Evolutionary conservation across 176 grass and related monocot genomes (phyloP), one percentile per base, ranked within the genome.

Genomic region (Zizania latifolia): DNA sequence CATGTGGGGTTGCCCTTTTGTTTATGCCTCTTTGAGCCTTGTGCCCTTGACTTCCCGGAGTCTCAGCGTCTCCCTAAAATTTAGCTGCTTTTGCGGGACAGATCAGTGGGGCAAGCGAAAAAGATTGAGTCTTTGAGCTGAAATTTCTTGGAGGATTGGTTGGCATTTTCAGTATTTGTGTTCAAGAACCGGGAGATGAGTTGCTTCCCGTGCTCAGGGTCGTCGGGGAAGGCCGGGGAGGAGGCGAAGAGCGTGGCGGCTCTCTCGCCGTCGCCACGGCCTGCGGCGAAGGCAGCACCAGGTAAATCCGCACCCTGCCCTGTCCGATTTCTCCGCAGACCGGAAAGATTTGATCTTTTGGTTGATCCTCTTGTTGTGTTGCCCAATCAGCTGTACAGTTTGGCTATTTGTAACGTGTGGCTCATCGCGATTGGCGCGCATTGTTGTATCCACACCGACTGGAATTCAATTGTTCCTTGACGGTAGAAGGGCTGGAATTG

Each of bases 151-250:
- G 46, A 38, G 66, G 54, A 13, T 50, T 31, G 16, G 68, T 34
- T 74, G 36, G 44, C 81, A 84, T 88, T 84, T 68, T 22, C 22
- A 45, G 40, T 3, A 51, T 19, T 28, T 55, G 54, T 55, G 75
- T 4, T 26, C 67, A 64, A 29, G 67, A 36, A 65, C 75, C 3
- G 62, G 34, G 82, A 37, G 65, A 94, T 94, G 92, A 90, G 85
- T 68, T 94, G 92, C 70, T 86, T 88, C 45, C 87, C 87, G 8
- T 90, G 92, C 72, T 86, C 77, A 19, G 78, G 85, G 53, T 93
- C 91, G 65, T 87, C 85, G 50, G 82, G 72, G 58, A 83, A 85
- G 82, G 28, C 27, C n/a, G 67, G 78, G 61, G 62, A 44, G 62
- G 87, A 89, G 8, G 78, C 30, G 31, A 75, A 75, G 68, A 61